These are phyloP conservation scores for Helicocarpus griseus DNA, from an alignment of 2,329 filamentous ascomycete species.

Conservation along the genomic window DNA sequence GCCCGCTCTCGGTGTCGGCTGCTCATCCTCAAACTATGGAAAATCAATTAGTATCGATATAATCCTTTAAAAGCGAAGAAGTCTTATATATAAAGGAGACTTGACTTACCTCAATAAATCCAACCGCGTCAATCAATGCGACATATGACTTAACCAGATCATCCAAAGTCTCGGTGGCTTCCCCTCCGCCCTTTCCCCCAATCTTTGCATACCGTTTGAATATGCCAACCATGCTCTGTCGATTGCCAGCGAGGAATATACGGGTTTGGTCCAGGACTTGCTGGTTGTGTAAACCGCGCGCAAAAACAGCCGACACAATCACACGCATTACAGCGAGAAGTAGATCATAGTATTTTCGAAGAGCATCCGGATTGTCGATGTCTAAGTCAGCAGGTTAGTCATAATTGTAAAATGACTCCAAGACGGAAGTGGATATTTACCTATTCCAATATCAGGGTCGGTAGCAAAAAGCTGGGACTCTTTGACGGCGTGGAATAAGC, in stretches of 20 bases:
- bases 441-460: conserved; percentile 83
- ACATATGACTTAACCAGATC: conserved; percentile 80
- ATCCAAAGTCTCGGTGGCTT: conserved; percentile 53
- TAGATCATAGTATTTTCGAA: conserved; percentile 75
- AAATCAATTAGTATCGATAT: conserved; percentile 4
- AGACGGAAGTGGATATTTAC: conserved; percentile 28
- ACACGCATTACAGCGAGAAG: conserved; percentile 73
- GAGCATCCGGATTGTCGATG: conserved; percentile 56
- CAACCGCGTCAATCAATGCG: conserved; percentile 70
- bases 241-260: conserved; percentile 70
- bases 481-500: conserved; percentile 71
- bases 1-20: not conserved
- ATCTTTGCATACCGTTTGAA: conserved; percentile 85
- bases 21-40: conserved; percentile 33
- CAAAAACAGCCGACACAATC: conserved; percentile 70
- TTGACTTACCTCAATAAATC: conserved; percentile 69
- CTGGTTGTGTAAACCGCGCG: conserved; percentile 70
- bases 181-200: conserved; percentile 40
- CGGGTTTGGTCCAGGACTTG: conserved; percentile 63
- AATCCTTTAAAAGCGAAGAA: not conserved
- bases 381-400: conserved; percentile 32
- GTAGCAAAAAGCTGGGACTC: conserved; percentile 77
- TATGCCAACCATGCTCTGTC: conserved; percentile 74
- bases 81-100: not conserved
- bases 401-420: not conserved